Evolutionary conservation across 352 stramenopile genomes (phyloP).

Genomic region (Blastocystis sp.): DNA sequence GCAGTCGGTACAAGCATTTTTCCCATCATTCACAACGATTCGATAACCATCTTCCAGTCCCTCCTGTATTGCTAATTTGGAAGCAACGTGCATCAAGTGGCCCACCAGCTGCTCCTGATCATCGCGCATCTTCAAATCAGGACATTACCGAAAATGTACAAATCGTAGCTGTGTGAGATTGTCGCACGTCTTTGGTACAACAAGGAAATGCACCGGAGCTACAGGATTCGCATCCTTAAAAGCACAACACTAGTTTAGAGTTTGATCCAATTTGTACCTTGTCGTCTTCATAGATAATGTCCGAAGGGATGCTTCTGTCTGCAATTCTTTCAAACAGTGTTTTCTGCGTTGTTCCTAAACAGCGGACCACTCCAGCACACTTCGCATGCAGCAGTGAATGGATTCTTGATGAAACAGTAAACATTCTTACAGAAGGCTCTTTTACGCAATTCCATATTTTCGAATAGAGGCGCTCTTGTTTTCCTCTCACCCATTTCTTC

Average conservation of each 20-base stretch:
- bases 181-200: constrained; percentile 47
- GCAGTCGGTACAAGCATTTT: neutral
- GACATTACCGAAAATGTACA: neutral
- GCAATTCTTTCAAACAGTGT: constrained; percentile 52
- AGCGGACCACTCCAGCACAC: neutral
- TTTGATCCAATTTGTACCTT: neutral
- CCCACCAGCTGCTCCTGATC: constrained; percentile 45
- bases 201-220: constrained; percentile 24
- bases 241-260: constrained; percentile 17
- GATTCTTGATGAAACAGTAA: neutral
- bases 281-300: constrained; percentile 38
- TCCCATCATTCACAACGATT: constrained; percentile 44
- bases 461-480: neutral
- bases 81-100: constrained; percentile 36
- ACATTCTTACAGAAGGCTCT: neutral
- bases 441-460: neutral
- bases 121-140: constrained; percentile 11
- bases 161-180: constrained; percentile 36
- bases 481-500: neutral
- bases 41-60: constrained; percentile 39
- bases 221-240: constrained; percentile 32
- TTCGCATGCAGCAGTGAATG: neutral
- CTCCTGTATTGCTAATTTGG: constrained; percentile 22
- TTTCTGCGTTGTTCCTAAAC: neutral
- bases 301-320: constrained; percentile 32